phyloP scores from a whole-genome alignment of 805 yeast species.

The Clavispora carvajalis region DNA sequence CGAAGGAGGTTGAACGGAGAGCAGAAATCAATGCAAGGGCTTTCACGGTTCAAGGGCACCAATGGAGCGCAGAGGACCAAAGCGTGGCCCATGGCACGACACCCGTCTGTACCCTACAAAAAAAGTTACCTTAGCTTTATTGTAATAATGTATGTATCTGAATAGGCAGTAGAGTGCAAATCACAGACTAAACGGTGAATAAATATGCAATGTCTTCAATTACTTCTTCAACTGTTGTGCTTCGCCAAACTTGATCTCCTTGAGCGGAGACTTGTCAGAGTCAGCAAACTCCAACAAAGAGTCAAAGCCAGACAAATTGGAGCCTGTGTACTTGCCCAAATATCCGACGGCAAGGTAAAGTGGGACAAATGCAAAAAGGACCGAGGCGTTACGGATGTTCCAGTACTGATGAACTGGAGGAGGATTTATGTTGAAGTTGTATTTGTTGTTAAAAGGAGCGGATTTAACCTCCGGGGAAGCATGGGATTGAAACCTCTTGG shows the following conservation, averaged over 20 bases:
- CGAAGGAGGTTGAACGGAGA: too few relatives aligned
- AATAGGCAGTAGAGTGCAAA: not conserved
- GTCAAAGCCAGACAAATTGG: conserved; percentile 24
- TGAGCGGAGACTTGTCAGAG: conserved; percentile 34
- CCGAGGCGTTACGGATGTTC: conserved; percentile 34
- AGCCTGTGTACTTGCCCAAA: conserved; percentile 27
- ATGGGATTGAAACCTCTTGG: conserved; percentile 27
- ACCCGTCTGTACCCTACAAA: too few relatives aligned
- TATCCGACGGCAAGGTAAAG: conserved; percentile 31
- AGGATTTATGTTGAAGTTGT: conserved; percentile 38
- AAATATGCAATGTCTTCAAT: conserved; percentile 1
- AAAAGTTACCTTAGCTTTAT: not conserved
- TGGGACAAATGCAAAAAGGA: conserved; percentile 36
- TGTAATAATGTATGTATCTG: not conserved
- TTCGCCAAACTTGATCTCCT: conserved; percentile 33
- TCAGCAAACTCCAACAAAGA: conserved; percentile 32
- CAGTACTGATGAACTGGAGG: conserved; percentile 44
- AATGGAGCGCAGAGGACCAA: too few relatives aligned
- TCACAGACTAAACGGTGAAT: not conserved
- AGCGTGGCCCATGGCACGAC: too few relatives aligned
- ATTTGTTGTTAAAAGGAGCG: conserved; percentile 37
- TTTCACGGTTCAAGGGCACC: too few relatives aligned
- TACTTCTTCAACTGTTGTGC: conserved; percentile 22
- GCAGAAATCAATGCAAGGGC: too few relatives aligned
- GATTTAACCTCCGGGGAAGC: conserved; percentile 16